A percentile compares a stretch with the other conserved stretches of the same genome.
Conservation (phyloP, 2,329 filamentous ascomycete genomes). For the Cladophialophora yegresii region DNA sequence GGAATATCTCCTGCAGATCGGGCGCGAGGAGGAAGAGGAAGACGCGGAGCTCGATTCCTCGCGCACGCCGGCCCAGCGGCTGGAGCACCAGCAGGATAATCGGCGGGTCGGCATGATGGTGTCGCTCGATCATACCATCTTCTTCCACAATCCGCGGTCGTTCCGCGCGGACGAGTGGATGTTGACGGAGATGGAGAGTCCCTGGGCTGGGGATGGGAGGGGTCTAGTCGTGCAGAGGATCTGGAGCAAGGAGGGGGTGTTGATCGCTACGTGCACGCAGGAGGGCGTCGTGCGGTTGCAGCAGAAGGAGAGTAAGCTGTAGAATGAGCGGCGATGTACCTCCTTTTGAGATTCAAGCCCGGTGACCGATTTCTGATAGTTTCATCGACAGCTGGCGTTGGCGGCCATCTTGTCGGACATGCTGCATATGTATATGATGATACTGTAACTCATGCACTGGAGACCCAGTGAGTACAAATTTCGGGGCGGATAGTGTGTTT, state of each 20-base stretch:
- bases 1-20: slow-evolving; percentile 46
- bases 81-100: slow-evolving; percentile 16
- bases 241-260: slow-evolving; percentile 51
- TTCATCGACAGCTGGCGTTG: background rate
- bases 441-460: background rate
- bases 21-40: slow-evolving; percentile 48
- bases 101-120: slow-evolving; percentile 53
- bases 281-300: slow-evolving; percentile 53
- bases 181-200: slow-evolving; percentile 53
- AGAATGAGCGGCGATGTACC: background rate
- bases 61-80: background rate
- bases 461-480: background rate
- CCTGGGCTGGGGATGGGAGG: slow-evolving; percentile 55
- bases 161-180: slow-evolving; percentile 56
- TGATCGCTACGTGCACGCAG: slow-evolving; percentile 55
- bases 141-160: slow-evolving; percentile 53
- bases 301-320: slow-evolving; percentile 43
- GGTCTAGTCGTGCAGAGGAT: slow-evolving; percentile 53
- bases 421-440: background rate
- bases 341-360: background rate
- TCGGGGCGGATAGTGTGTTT: background rate
- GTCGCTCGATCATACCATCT: slow-evolving; percentile 54
- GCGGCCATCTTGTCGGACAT: background rate
- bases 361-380: background rate
- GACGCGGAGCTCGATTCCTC: slow-evolving; percentile 37